phyloP scores from a whole-genome alignment of 2,329 filamentous ascomycete genomes.

The Claviceps monticola region DNA sequence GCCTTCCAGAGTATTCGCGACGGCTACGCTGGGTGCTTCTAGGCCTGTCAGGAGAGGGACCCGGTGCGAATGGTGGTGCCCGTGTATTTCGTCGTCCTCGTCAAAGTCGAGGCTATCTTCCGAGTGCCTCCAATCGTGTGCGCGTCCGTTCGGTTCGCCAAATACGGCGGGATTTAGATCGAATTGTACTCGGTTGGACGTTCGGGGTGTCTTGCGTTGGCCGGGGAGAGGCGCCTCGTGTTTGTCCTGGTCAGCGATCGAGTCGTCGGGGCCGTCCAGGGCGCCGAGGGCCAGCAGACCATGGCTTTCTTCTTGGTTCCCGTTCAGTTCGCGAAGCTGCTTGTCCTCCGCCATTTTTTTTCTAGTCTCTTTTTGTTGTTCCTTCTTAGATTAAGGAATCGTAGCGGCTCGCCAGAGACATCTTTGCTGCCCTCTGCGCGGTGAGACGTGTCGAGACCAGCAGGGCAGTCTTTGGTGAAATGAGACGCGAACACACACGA shows the following conservation, averaged over 20 bases:
- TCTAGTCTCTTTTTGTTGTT: neutral
- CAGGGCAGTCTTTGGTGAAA: neutral
- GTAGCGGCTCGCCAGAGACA: constrained; percentile 6
- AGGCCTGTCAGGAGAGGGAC: constrained; percentile 68
- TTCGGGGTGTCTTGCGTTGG: constrained; percentile 18
- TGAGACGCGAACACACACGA: neutral
- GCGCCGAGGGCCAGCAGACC: constrained; percentile 15
- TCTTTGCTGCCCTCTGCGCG: constrained; percentile 4
- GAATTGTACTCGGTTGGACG: constrained; percentile 63
- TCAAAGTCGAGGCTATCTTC: constrained; percentile 34
- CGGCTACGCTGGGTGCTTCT: constrained; percentile 61
- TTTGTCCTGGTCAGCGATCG: constrained; percentile 9
- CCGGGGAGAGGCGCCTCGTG: neutral
- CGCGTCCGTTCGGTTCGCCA: constrained; percentile 13
- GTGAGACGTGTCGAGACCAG: neutral
- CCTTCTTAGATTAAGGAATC: neutral
- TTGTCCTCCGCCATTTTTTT: constrained; percentile 20
- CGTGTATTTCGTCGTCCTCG: constrained; percentile 30
- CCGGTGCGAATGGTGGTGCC: constrained; percentile 38
- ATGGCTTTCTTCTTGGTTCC: constrained; percentile 17
- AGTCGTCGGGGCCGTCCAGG: constrained; percentile 14
- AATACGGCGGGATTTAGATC: constrained; percentile 38
- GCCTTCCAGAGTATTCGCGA: constrained; percentile 42
- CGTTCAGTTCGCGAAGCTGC: constrained; percentile 16
- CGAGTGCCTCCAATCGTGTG: constrained; percentile 5